Evolutionary conservation across 192 early-diverging fungal species (phyloP), one percentile per base, ranked within the genome.

Genomic region (Ambispora gerdemannii): DNA sequence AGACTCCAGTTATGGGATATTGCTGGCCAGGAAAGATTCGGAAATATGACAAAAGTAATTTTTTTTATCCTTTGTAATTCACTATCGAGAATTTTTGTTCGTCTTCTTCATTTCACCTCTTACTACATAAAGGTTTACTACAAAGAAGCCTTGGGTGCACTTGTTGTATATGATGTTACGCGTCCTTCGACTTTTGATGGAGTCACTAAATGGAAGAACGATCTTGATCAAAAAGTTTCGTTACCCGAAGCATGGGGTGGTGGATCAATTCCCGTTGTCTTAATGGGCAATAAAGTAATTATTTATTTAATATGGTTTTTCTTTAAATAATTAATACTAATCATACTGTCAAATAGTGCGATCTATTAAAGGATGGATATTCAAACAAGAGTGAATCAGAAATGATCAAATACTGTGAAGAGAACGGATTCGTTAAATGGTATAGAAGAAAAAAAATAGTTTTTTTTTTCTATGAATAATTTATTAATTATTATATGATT

Each of bases 1-100:
- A 74, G 83, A 70, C 73, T 87, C 50, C 85, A 87, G 55, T 73
- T 87, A 27, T 87, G 85, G 85, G 85, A 87, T 73, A 87, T 87
- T 71, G 85, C 85, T 10, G 85, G 85, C 4, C 85, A 87, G 59
- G 85, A 87, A 74, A 78, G 83, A 63, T 87, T 84, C 67, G 78
- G 81, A 22, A 79, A 78, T 32, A 77, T 87, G 76, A 87, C 85
- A 35, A 72, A 83, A 60, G 85, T 80, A 75, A 66, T 63, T 33
- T 43, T n/a, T n/a, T n/a, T n/a, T 15, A 3, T 31, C 15, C 35
- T 49, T 28, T 27, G 17, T 20, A 7, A n/a, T 6, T 63, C 24
- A 63, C 28, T 63, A 58, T 58, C n/a, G 28, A 58, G 8, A n/a
- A n/a, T 52, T n/a, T 6, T 11, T 58, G 3, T 61, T 6, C 22